These are phyloP conservation scores for Parasitella parasitica DNA, from an alignment of 371 early-diverging fungal genomes.

Conservation along the genomic window DNA sequence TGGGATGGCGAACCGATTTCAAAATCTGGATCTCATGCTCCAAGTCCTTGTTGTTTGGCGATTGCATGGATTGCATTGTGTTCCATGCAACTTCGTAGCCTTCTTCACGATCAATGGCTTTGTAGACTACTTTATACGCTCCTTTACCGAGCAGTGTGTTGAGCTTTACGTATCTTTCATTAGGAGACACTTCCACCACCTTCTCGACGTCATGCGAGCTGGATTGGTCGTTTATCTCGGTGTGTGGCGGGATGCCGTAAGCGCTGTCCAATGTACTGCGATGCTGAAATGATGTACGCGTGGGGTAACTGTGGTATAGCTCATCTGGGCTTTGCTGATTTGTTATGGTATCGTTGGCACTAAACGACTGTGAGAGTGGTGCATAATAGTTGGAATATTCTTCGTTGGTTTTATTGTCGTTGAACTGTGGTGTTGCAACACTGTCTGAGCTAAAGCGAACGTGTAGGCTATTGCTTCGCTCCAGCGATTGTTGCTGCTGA, in stretches of 20 bases:
- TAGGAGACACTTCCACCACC: constrained; percentile 71
- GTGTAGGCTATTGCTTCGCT: constrained; percentile 6
- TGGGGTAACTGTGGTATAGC: constrained; percentile 12
- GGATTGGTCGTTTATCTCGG: constrained; percentile 40
- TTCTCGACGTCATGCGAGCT: constrained; percentile 59
- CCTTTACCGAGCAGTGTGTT: constrained; percentile 67
- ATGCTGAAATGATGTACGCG: constrained; percentile 17
- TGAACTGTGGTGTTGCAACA: neutral
- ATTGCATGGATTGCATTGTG: constrained; percentile 56
- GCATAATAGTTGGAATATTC: constrained; percentile 29
- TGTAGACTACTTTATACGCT: constrained; percentile 90
- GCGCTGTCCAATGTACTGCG: neutral
- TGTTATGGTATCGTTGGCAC: neutral
- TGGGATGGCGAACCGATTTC: constrained; percentile 79
- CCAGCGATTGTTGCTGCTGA: neutral
- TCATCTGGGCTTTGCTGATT: neutral
- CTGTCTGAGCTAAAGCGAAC: constrained; percentile 6
- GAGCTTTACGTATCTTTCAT: constrained; percentile 66
- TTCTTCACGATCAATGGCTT: constrained; percentile 89
- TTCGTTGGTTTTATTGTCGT: constrained; percentile 5
- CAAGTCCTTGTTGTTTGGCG: constrained; percentile 62
- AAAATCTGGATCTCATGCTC: constrained; percentile 82
- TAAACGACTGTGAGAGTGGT: constrained; percentile 23
- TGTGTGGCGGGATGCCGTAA: neutral
- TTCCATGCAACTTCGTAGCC: constrained; percentile 97